Evolutionary conservation across 495 filamentous ascomycete genomes (phyloP).

Genomic region (Poronia punctata): DNA sequence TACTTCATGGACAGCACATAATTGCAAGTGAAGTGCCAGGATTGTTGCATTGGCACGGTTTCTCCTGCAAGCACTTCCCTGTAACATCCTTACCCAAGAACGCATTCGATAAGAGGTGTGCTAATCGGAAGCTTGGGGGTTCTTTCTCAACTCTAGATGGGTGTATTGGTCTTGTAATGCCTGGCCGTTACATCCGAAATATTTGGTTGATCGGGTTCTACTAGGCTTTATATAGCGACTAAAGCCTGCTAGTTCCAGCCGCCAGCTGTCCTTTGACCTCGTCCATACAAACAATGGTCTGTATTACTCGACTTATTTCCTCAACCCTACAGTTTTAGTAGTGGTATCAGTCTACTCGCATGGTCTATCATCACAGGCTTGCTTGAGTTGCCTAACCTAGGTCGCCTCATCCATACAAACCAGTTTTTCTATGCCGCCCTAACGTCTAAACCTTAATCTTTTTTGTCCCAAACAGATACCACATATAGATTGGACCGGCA

Average conservation of each 20-base stretch:
- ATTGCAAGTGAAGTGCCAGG: too few relatives aligned
- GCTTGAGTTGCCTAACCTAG: neutral
- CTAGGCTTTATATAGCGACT: conserved; percentile 13
- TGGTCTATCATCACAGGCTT: neutral
- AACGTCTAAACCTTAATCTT: neutral
- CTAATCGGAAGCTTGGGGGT: too few relatives aligned
- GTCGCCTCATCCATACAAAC: neutral
- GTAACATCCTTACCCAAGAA: too few relatives aligned
- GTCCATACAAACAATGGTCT: conserved; percentile 13
- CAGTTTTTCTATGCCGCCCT: neutral
- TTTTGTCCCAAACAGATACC: neutral
- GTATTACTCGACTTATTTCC: conserved; percentile 8
- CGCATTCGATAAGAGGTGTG: too few relatives aligned
- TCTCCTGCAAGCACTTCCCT: too few relatives aligned
- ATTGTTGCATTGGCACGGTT: too few relatives aligned
- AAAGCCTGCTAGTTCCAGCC: conserved; percentile 1
- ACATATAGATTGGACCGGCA: conserved; percentile 1
- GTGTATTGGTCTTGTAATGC: too few relatives aligned
- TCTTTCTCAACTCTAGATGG: too few relatives aligned
- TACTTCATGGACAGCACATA: too few relatives aligned
- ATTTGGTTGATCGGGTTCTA: neutral
- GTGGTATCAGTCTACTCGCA: conserved; percentile 7
- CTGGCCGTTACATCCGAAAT: too few relatives aligned
- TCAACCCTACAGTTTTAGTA: conserved; percentile 7
- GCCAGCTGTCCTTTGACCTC: conserved; percentile 12